Evolutionary conservation across 768 basidiomycete genomes (phyloP).

Genomic region (Tylopilus subfusipes): DNA sequence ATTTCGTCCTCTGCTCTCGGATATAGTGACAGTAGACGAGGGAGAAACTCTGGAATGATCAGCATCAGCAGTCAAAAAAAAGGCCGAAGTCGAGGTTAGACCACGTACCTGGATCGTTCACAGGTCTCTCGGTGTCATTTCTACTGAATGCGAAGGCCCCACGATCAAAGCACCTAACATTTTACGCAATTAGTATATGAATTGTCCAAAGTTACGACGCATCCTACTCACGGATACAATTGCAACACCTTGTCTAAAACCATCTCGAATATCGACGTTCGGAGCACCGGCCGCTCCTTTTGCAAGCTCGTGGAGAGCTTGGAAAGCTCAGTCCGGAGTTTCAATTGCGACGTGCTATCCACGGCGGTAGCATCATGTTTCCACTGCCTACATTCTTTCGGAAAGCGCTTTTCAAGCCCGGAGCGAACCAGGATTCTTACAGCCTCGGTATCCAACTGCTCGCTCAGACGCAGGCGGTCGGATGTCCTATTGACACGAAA

Average conservation of each 20-base stretch:
- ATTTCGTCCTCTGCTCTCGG: conserved; percentile 12
- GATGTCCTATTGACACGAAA: conserved; percentile 17
- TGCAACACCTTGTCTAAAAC: conserved; percentile 21
- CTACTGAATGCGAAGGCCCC: conserved; percentile 4
- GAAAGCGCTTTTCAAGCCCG: conserved; percentile 32
- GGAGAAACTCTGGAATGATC: too few species aligned
- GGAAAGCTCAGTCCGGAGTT: too few species aligned
- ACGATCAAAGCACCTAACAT: conserved; percentile 17
- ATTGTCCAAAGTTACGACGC: neutral
- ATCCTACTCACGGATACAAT: conserved; percentile 23
- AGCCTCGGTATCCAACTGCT: conserved; percentile 23
- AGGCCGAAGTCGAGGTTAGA: too few species aligned
- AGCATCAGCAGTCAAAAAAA: too few species aligned
- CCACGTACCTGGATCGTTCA: conserved; percentile 5
- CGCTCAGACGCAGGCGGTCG: conserved; percentile 23
- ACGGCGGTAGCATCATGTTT: conserved; percentile 8
- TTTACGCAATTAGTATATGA: neutral
- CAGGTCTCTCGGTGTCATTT: neutral
- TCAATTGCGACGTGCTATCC: too few species aligned
- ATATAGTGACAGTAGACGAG: conserved; percentile 1
- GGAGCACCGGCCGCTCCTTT: too few species aligned
- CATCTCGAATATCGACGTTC: conserved; percentile 24
- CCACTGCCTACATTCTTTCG: conserved; percentile 23
- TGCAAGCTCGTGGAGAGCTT: too few species aligned
- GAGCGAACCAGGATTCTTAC: conserved; percentile 25